Evolutionary conservation across 345 rosid genomes (phyloP).

Genomic region (Salix suchowensis): DNA sequence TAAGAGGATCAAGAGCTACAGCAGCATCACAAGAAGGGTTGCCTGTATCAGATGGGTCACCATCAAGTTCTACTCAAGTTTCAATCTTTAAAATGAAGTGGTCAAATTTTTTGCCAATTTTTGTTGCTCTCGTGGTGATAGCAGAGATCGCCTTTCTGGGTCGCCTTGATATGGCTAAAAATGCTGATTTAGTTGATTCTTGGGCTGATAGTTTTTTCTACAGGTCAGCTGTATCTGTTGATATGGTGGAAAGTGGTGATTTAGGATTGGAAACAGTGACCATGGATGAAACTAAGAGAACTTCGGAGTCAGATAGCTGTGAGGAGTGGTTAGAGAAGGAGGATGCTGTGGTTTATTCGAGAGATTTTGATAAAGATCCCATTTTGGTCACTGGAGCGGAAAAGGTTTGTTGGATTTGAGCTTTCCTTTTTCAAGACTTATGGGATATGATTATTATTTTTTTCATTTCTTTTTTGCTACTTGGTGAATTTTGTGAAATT

Average conservation of each 20-base stretch:
- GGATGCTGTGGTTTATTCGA: conserved; percentile 57
- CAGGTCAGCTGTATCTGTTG: conserved; percentile 18
- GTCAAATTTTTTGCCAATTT: conserved; percentile 54
- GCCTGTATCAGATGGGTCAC: conserved; percentile 26
- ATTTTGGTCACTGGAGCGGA: conserved; percentile 52
- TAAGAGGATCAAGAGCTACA: conserved; percentile 43
- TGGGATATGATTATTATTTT: neutral
- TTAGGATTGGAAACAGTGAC: neutral
- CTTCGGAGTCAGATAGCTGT: conserved; percentile 39
- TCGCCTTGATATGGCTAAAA: conserved; percentile 67
- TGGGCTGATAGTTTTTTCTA: conserved; percentile 56
- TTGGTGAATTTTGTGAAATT: neutral
- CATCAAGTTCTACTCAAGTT: conserved; percentile 24
- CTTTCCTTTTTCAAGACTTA: neutral
- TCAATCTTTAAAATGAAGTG: conserved; percentile 44
- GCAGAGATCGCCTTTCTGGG: conserved; percentile 80
- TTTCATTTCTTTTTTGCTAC: neutral
- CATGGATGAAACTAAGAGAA: conserved; percentile 8
- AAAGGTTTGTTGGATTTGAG: conserved; percentile 23
- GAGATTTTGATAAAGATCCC: conserved; percentile 77
- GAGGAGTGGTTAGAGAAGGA: conserved; percentile 74
- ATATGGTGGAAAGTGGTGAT: conserved; percentile 6
- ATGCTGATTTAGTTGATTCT: conserved; percentile 58
- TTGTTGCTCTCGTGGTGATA: conserved; percentile 61
- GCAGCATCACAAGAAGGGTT: conserved; percentile 32